phyloP scores from a whole-genome alignment of 441 rosid genomes.

The Gossypium davidsonii region DNA sequence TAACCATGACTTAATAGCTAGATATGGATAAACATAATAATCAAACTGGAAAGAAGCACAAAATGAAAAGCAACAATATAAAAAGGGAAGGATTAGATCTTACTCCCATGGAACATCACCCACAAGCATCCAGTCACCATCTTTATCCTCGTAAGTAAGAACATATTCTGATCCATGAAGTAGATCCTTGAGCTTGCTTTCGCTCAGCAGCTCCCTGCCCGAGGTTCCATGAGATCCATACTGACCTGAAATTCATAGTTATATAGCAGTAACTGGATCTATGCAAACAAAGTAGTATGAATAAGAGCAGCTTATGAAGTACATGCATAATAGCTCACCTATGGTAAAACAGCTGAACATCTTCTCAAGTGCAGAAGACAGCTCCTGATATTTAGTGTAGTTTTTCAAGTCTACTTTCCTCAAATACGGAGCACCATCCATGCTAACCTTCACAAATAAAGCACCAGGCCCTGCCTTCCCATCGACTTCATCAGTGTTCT shows the following conservation, averaged over 20 bases:
- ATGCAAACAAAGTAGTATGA: conserved; percentile 7
- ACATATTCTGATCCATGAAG: conserved; percentile 62
- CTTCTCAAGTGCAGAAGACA: conserved; percentile 60
- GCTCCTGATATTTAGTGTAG: conserved; percentile 45
- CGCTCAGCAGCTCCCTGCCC: conserved; percentile 50
- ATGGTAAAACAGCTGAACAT: conserved; percentile 67
- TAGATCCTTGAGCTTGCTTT: conserved; percentile 51
- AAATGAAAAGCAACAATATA: not conserved
- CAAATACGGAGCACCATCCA: conserved; percentile 73
- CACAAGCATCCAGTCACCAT: conserved; percentile 72
- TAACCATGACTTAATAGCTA: not conserved
- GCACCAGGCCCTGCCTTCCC: conserved; percentile 44
- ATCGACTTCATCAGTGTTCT: conserved; percentile 54
- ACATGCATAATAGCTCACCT: conserved; percentile 33
- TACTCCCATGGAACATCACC: conserved; percentile 82
- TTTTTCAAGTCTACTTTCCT: conserved; percentile 57
- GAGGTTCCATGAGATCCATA: conserved; percentile 49
- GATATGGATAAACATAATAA: not conserved
- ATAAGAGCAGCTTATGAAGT: not conserved
- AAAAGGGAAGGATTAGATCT: conserved; percentile 19
- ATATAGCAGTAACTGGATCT: conserved; percentile 16
- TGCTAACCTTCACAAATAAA: conserved; percentile 57
- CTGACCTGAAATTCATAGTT: conserved; percentile 37
- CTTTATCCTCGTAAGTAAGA: conserved; percentile 66
- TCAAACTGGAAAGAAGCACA: not conserved